Percentiles rank a stretch among this genome's conserved stretches.
phyloP scores from a whole-genome alignment of 257 asterid species.

The Fraxinus americana region DNA sequence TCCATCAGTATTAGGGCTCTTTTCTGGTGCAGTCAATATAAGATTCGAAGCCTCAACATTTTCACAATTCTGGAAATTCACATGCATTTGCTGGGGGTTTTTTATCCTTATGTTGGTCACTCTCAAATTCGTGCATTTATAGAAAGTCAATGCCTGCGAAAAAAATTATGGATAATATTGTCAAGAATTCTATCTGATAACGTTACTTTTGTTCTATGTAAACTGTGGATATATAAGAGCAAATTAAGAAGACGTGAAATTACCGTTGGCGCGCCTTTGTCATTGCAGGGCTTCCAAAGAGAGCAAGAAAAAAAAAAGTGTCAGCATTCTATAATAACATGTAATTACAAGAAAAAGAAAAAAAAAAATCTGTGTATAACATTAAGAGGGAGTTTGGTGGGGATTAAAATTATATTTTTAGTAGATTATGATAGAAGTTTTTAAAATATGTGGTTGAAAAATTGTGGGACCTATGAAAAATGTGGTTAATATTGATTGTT shows the following conservation, averaged over 20 bases:
- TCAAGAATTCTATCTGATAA: not conserved
- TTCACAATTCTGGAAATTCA: constrained; percentile 47
- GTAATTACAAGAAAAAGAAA: not conserved
- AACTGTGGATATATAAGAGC: not conserved
- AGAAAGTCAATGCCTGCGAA: constrained; percentile 69
- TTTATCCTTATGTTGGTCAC: constrained; percentile 42
- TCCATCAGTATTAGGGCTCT: constrained; percentile 72
- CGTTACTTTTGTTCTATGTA: not conserved
- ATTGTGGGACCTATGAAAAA: too few species aligned
- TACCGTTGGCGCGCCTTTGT: constrained; percentile 62
- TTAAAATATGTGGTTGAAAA: too few species aligned
- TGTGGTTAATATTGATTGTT: too few species aligned
- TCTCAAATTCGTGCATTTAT: constrained; percentile 58
- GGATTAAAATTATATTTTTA: too few species aligned
- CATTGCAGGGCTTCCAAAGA: constrained; percentile 50
- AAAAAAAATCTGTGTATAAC: not conserved
- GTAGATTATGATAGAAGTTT: too few species aligned
- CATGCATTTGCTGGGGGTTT: constrained; percentile 82
- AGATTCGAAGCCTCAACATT: constrained; percentile 47
- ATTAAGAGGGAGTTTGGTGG: too few species aligned
- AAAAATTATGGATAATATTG: not conserved
- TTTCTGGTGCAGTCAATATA: constrained; percentile 46
- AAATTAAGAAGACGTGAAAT: constrained; percentile 10
- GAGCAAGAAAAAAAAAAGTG: not conserved
- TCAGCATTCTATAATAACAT: not conserved